Base-by-base conservation (phyloP, 2,329 filamentous ascomycete genomes). In the Helminthosporium solani region DNA sequence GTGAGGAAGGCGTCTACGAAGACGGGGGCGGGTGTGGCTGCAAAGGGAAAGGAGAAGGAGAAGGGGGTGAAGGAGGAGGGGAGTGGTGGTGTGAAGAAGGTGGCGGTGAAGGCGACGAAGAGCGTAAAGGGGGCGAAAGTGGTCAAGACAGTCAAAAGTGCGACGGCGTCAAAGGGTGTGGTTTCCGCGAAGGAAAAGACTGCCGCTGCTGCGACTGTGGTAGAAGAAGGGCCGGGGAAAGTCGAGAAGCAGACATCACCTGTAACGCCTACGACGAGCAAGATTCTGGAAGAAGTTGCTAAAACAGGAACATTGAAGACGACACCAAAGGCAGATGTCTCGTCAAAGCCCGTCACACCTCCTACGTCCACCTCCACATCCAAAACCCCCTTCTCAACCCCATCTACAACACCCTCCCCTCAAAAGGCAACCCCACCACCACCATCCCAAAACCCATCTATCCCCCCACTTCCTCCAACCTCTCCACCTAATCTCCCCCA, bases 261-360 rank as follows among this genome's bases (percentile, higher is more conserved):
- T 51, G 68, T 46, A 30, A 53, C 58, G 18, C 57, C 58, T 2
- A 30, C 49, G 7, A 54, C 52, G 20, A 68, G 63, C 57, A 65
- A 60, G 54, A 67, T 68, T 43, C 23, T 68, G 38, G 53, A 63
- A 2, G 41, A 66, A 21, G 64, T 69, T 8, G 56, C 49, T 27
- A 52, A 56, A 12, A 58, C 49, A n/a, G 58, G 59, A 9, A 54
- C 58, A 1, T 43, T 67, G 27, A 57, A 54, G 35, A 18, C 35
- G n/a, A 18, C 11, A 14, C 12, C n/a, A 21, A 38, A 37, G 15
- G 14, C 35, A 7, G 20, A 18, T 18, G 9, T 14, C 12, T 12
- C 15, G 34, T 14, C 19, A 4, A 33, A 33, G 15, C 16, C 15
- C 14, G 23, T n/a, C 11, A 7, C 16, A 30, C 31, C 5, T 23